These are phyloP conservation scores for Eucalyptus leucophloia DNA, from an alignment of 345 rosid species.

Conservation along the genomic window DNA sequence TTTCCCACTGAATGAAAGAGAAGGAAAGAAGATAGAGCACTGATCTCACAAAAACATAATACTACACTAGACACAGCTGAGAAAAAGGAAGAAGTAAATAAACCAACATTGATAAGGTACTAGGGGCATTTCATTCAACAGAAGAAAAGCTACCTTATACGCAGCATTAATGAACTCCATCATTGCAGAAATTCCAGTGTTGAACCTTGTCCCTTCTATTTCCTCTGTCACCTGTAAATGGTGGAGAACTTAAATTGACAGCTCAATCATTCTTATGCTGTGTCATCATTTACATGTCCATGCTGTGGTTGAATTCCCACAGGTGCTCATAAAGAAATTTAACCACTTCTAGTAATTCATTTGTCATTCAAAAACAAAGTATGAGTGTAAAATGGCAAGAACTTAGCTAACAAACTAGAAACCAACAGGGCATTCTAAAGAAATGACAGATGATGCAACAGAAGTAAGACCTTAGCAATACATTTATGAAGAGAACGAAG, in stretches of 20 bases:
- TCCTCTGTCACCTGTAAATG: slow-evolving; percentile 70
- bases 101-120: background rate
- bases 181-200: slow-evolving; percentile 95
- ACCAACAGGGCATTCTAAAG: background rate
- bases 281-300: background rate
- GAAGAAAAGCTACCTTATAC: slow-evolving; percentile 43
- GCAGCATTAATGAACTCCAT: slow-evolving; percentile 95
- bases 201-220: slow-evolving; percentile 82
- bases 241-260: background rate
- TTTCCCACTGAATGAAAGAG: slow-evolving; percentile 53
- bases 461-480: slow-evolving; percentile 63
- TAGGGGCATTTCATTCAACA: background rate
- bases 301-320: background rate
- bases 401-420: background rate
- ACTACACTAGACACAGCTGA: background rate
- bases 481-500: slow-evolving; percentile 69
- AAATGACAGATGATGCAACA: background rate
- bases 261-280: background rate
- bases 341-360: background rate
- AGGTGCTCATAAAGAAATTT: background rate
- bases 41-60: background rate
- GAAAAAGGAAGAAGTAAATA: background rate
- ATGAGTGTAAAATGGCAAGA: background rate
- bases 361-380: background rate
- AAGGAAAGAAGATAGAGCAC: background rate